A percentile compares a stretch with the other conserved stretches of the same genome.
phyloP scores from a whole-genome alignment of 148 eudicot species.

The Fagopyrum esculentum region DNA sequence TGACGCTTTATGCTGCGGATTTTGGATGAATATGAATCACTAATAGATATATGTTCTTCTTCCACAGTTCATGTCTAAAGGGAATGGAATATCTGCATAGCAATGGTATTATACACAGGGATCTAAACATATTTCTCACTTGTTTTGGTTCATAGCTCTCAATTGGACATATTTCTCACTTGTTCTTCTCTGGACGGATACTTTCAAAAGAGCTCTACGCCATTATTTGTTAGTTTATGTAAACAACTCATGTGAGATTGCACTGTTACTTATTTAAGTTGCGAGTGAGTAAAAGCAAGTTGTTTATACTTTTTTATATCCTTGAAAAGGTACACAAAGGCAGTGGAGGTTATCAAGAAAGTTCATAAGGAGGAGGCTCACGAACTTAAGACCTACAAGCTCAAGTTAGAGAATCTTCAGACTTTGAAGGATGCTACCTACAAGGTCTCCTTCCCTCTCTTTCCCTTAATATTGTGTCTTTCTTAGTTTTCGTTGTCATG shows the following conservation, averaged over 20 bases:
- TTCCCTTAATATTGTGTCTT: background rate
- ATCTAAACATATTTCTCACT: too few species aligned
- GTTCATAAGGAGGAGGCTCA: constrained; percentile 98
- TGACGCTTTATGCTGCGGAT: background rate
- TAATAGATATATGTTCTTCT: constrained; percentile 16
- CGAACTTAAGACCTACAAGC: constrained; percentile 78
- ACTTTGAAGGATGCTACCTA: constrained; percentile 86
- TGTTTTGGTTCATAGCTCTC: background rate
- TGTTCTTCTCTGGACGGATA: background rate
- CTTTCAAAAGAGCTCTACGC: background rate
- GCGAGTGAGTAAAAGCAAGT: constrained; percentile 9
- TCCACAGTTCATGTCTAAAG: constrained; percentile 53
- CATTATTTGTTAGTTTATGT: constrained; percentile 3
- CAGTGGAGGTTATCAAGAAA: constrained; percentile 96
- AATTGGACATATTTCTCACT: background rate
- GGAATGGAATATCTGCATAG: constrained; percentile 90
- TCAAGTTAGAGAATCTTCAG: constrained; percentile 91
- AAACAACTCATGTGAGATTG: background rate
- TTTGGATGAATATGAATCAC: constrained; percentile 11
- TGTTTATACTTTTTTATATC: constrained; percentile 5
- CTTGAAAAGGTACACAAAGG: constrained; percentile 80
- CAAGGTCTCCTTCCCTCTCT: constrained; percentile 43
- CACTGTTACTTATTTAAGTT: background rate
- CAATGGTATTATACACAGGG: constrained; percentile 77
- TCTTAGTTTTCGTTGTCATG: background rate